Evolutionary conservation across 352 stramenopile genomes (phyloP), one percentile per base, ranked within the genome.

Genomic region (Phytophthora citricola): DNA sequence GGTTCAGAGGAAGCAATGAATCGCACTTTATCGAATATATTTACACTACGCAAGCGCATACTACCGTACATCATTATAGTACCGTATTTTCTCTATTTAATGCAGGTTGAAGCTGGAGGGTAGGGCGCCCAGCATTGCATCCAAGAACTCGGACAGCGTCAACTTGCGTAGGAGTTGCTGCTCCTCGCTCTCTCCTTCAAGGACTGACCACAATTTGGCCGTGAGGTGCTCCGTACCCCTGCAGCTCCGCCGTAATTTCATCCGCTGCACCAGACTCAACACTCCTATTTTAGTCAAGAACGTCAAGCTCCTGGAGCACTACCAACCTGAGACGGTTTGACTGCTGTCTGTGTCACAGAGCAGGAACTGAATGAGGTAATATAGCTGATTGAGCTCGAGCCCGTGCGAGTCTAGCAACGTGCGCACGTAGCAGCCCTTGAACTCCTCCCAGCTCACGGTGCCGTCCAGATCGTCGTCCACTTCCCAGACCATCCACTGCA

Each of bases 401-500:
- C 88, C 90, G 31, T 92, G 97, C 11, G 81, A 92, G 76, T 99
- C 95, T 20, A 83, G 73, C 27, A 98, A 75, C 54, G 97, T 96
- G 29, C 96, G 77, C 41, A 95, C 76, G 75, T 97, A 98, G 68
- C 96, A 98, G 31, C 90, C 72, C 56, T 83, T 82, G 57, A 99
- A 98, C 74, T 98, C 97, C 31, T 97, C 83, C 88, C 92, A 98
- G 49, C 90, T 90, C 49, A 98, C 65, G 41, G 69, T 77, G 27
- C 89, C 93, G 76, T 99, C 96, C 14, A 98, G 74, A 51, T 98
- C 97, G 58, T 99, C 94, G 74, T 99, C 97, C 3, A 97, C 87
- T 71, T 98, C 96, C 97, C 96, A 99, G 49, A 99, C 97, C 78
- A 99, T 98, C 75, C 97, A 95, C 59, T 98, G 90, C 14, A 98